Evolutionary conservation across 768 basidiomycete genomes (phyloP).

Genomic region (Lactifluus subvellereus): DNA sequence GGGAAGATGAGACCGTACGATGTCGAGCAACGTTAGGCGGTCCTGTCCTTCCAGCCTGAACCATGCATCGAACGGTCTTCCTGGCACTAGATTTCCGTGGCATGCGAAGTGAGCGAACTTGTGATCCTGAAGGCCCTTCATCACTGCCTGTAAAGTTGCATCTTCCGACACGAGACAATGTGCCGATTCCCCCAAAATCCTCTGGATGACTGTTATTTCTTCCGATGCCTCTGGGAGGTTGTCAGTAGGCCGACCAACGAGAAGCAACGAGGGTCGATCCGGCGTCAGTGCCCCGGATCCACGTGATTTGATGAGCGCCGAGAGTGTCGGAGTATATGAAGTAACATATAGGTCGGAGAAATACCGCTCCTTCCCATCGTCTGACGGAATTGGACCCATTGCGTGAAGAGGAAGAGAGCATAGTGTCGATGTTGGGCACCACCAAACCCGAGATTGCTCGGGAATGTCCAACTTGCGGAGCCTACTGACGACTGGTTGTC

Average conservation of each 20-base stretch:
- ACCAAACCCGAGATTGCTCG: not conserved
- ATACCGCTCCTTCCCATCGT: not conserved
- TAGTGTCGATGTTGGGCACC: not conserved
- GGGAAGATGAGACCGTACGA: not conserved
- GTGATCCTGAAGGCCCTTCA: not conserved
- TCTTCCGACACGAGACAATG: not conserved
- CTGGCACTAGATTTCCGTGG: not conserved
- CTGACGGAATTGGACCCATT: not conserved
- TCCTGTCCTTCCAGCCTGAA: too few species aligned
- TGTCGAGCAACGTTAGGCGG: too few species aligned
- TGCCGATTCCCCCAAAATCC: not conserved
- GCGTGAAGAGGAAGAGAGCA: not conserved
- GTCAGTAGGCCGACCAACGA: not conserved
- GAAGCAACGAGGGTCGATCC: not conserved
- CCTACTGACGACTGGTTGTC: not conserved
- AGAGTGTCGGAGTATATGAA: not conserved
- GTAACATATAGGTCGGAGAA: not conserved
- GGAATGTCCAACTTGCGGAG: not conserved
- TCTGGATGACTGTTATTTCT: not conserved
- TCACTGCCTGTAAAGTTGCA: not conserved
- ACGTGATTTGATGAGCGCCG: not conserved
- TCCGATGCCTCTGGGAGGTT: not conserved
- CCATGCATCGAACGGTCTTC: not conserved
- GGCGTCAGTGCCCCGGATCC: conserved; percentile 28
- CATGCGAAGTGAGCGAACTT: not conserved